Percentiles rank a stretch among this genome's conserved stretches.
phyloP scores from a whole-genome alignment of 2,329 filamentous ascomycete genomes.

The Nigrospora osmanthi region DNA sequence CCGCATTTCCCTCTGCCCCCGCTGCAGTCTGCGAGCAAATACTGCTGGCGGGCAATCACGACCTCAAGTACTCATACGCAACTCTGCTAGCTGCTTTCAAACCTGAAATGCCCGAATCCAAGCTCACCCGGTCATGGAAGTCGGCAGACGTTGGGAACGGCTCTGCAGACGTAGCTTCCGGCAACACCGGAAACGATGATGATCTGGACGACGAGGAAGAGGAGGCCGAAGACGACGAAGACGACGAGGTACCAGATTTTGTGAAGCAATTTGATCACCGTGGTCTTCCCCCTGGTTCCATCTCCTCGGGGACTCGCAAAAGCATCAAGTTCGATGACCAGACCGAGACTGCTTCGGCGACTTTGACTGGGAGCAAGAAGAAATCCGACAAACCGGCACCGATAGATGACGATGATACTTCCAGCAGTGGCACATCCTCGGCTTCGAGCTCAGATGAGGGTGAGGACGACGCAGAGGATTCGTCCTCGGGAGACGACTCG shows the following conservation, averaged over 20 bases:
- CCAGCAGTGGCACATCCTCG: constrained; percentile 10
- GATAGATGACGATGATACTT: constrained; percentile 11
- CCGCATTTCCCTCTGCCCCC: constrained; percentile 34
- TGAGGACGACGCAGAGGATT: constrained; percentile 8
- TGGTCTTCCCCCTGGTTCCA: constrained; percentile 30
- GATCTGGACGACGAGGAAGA: constrained; percentile 15
- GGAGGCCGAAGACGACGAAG: constrained; percentile 16
- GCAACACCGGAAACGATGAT: constrained; percentile 12
- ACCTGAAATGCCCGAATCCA: constrained; percentile 15
- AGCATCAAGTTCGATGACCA: constrained; percentile 7
- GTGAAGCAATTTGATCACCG: constrained; percentile 25
- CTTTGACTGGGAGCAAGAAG: constrained; percentile 5
- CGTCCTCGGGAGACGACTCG: constrained; percentile 5
- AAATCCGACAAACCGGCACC: constrained; percentile 7
- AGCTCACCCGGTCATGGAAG: not conserved
- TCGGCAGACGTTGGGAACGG: not conserved
- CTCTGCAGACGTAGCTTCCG: not conserved
- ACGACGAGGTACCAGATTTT: constrained; percentile 16
- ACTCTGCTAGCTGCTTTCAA: constrained; percentile 23
- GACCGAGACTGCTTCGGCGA: constrained; percentile 2
- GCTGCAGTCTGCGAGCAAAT: constrained; percentile 25
- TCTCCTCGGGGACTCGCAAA: constrained; percentile 24
- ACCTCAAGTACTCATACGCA: constrained; percentile 29
- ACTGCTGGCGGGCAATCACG: constrained; percentile 21
- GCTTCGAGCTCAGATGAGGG: constrained; percentile 14